Conservation (phyloP, 2,329 filamentous ascomycete species). For the Calonectria pseudoturangicola region DNA sequence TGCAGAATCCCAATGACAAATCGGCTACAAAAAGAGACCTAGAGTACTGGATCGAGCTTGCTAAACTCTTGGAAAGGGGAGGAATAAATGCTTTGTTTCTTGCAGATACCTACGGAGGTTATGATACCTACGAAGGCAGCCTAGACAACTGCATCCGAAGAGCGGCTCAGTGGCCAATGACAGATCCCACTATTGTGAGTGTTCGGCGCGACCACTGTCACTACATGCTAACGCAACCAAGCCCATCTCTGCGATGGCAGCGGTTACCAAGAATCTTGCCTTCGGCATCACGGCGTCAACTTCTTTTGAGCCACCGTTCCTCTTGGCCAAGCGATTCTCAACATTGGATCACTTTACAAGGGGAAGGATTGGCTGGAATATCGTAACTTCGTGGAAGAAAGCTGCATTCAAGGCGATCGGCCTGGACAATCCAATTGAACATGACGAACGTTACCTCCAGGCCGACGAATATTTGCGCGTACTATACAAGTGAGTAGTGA, state of each 20-base stretch:
- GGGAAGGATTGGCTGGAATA: slow-evolving; percentile 79
- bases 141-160: slow-evolving; percentile 77
- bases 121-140: slow-evolving; percentile 77
- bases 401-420: slow-evolving; percentile 78
- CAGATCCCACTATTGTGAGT: slow-evolving; percentile 77
- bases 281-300: slow-evolving; percentile 79
- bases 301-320: slow-evolving; percentile 77
- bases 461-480: slow-evolving; percentile 78
- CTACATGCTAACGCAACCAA: slow-evolving; percentile 49
- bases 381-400: slow-evolving; percentile 73
- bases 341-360: slow-evolving; percentile 77
- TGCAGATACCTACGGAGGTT: slow-evolving; percentile 79
- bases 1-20: slow-evolving; percentile 75
- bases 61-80: slow-evolving; percentile 76
- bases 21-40: slow-evolving; percentile 76
- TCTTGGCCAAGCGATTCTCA: slow-evolving; percentile 77
- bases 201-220: too few species aligned
- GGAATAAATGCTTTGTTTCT: slow-evolving; percentile 80
- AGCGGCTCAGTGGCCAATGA: slow-evolving; percentile 79
- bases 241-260: slow-evolving; percentile 80
- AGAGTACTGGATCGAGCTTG: slow-evolving; percentile 78
- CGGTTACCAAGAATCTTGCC: slow-evolving; percentile 77
- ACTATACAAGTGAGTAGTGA: slow-evolving; percentile 73
- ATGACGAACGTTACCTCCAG: slow-evolving; percentile 76
- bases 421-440: slow-evolving; percentile 73